Conservation (phyloP, 345 rosid genomes). For the Erysimum cheiranthoides region DNA sequence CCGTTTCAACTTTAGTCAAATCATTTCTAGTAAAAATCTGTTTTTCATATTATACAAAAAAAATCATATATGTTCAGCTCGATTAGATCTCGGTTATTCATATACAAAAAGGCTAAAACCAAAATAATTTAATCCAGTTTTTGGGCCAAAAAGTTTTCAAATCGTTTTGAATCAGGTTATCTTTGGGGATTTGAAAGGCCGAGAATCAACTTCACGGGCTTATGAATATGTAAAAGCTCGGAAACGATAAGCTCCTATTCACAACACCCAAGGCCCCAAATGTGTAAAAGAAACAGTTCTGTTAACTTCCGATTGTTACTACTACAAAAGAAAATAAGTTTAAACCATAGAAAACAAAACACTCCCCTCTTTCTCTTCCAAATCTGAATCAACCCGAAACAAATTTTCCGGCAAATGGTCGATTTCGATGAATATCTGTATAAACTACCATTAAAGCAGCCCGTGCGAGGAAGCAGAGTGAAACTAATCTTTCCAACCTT, state of each 20-base stretch:
- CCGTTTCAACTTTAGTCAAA: neutral
- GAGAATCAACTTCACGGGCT: neutral
- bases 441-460: no score
- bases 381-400: neutral
- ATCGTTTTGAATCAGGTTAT: neutral
- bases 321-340: neutral
- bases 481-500: conserved; percentile 82
- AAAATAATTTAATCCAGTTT: neutral
- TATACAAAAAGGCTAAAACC: neutral
- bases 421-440: neutral
- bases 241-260: conserved; percentile 9
- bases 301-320: conserved; percentile 9
- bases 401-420: neutral
- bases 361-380: conserved; percentile 10
- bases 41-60: no score
- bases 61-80: no score
- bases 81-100: neutral
- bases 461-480: neutral
- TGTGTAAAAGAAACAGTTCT: neutral
- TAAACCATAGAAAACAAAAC: conserved; percentile 8
- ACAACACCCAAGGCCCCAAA: neutral
- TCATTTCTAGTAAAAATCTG: neutral
- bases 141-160: neutral
- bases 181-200: neutral
- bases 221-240: neutral